Evolutionary conservation across 768 basidiomycete species (phyloP), one percentile per base, ranked within the genome.

Genomic region (Collybia sp.): DNA sequence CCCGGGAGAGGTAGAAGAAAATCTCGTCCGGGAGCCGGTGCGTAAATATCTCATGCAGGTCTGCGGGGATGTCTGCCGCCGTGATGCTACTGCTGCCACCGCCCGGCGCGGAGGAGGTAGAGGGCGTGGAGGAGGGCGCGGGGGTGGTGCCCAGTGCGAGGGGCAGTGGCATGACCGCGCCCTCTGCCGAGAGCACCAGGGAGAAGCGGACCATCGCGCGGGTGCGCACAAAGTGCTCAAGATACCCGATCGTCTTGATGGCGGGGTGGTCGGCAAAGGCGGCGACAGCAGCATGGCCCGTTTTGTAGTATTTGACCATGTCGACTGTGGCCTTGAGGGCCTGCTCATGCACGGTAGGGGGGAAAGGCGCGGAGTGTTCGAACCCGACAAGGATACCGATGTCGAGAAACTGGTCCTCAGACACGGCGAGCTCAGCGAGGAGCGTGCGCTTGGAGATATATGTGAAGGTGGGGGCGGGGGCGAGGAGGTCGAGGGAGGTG

Each of bases 1-100:
- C 95, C 13, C 93, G 85, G 33, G 93, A 96, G 53, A 98, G 79
- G 63, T 97, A 96, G 65, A 85, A 97, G 70, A 94, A 98, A 48
- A 97, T 77, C 62, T 98, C 93, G 63, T 98, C 96, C 1, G 95
- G 95, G 18, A 99, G 75, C 38, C 93, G 85, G 64, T 90, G 72
- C 9, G 93, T 94, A 70, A 97, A 98, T 50, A 98, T 88, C 44
- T 96, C 93, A 60, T 95, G 89, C 33, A 99, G 69, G 65, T 98
- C 95, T 41, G 68, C 63, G 2, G 96, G 96, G 47, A 98, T 84
- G 58, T 98, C 96, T 19, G 85, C 82, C 0, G 87, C 80, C 0
- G 90, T 91, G 35, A 86, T 80, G 49, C 85, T 82, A 54, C 82
- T 80, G 15, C 70, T 63, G 51, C 82, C 78, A 57, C 81, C 78